Conservation (phyloP, 2,329 filamentous ascomycete species). For the Ophiostoma australiae region DNA sequence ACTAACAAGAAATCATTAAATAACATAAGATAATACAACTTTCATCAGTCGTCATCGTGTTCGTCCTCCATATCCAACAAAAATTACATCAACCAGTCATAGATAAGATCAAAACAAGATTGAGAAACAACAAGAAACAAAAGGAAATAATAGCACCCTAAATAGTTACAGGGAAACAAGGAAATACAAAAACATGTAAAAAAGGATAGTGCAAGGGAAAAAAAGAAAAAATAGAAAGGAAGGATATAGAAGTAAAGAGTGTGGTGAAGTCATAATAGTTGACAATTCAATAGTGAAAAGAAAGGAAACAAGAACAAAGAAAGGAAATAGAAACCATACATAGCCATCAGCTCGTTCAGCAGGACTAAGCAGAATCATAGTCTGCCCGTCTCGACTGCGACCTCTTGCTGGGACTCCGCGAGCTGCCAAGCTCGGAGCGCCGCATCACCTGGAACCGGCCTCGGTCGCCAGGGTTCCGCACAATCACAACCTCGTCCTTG, state of each 20-base stretch:
- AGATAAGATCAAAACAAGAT: not conserved
- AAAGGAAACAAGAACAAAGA: not conserved
- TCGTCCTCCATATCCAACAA: not conserved
- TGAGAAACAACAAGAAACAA: not conserved
- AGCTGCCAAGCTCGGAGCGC: conserved; percentile 25
- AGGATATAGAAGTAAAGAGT: not conserved
- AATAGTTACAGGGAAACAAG: not conserved
- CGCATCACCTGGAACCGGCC: conserved; percentile 28
- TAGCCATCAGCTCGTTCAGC: not conserved
- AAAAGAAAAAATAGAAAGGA: not conserved
- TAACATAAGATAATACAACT: not conserved
- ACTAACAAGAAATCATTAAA: not conserved
- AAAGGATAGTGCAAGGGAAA: not conserved
- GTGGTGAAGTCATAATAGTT: not conserved
- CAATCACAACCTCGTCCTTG: conserved; percentile 28
- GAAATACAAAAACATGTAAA: not conserved
- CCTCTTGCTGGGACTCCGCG: conserved; percentile 17
- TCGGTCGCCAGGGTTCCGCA: conserved; percentile 26
- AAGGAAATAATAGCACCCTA: not conserved
- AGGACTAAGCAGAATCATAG: conserved; percentile 20
- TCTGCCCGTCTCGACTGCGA: conserved; percentile 5
- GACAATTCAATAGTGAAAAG: not conserved
- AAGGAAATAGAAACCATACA: not conserved
- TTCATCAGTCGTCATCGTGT: conserved; percentile 16
- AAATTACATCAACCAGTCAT: not conserved